Evolutionary conservation across 2,329 filamentous ascomycete species (phyloP), one percentile per base, ranked within the genome.

Genomic region (Pseudogymnoascus sp.): DNA sequence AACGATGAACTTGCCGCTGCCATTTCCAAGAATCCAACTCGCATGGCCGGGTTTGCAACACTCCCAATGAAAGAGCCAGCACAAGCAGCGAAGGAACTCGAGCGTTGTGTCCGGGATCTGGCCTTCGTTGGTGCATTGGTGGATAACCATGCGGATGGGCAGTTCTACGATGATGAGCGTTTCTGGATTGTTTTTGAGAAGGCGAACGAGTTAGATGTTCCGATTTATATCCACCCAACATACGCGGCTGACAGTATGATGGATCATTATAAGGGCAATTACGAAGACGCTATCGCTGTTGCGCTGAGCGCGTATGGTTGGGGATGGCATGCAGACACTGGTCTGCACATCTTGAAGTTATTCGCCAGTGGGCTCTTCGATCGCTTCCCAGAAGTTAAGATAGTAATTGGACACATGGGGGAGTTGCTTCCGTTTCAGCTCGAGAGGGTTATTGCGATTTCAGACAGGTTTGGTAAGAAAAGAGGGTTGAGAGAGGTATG

Each of bases 341-440:
- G 76, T 0, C 68, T 83, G 33, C 78, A 80, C 60, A 66, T 82
- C 6, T 67, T 83, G 14, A 73, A 76, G 11, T 75, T 86, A 1
- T 85, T 77, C 66, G 77, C 79, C 1, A 73, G 76, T 0, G 82
- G 82, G 1, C 67, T 84, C 1, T 86, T 86, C 65, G 83, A 85
- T 69, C 72, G 75, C 3, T 80, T 79, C 47, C 82, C 82, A 0
- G 72, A 69, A 18, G 69, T 86, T 7, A 84, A 84, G 68, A 74
- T 86, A 56, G 73, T 85, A 3, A 70, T 84, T 33, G 80, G 80
- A 0, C 81, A 84, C 71, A 77, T 81, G 74, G 76, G 80, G 25
- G 78, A 80, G 73, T 74, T 80, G 75, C 66, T 85, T 0, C 83
- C 84, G 0, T 84, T 80, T 61, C 78, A 81, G 72, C 71, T 85